Conservation (phyloP, 495 filamentous ascomycete species). For the Lichenothelia convexa region DNA sequence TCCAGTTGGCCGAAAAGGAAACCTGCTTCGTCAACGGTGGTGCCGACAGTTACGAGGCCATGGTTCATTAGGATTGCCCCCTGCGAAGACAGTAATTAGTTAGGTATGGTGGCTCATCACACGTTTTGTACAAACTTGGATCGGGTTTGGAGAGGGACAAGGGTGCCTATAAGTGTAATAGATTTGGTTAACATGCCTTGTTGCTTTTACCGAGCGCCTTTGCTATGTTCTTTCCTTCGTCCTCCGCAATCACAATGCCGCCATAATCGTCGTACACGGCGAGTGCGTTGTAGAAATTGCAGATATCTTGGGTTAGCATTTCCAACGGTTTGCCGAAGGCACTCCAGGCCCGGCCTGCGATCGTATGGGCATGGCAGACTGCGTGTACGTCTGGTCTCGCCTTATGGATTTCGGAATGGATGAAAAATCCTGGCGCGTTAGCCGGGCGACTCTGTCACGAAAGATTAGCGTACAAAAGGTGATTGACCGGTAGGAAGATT, state of each 20-base stretch:
- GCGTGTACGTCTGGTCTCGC: slow-evolving; percentile 22
- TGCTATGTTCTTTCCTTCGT: slow-evolving; percentile 22
- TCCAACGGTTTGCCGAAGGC: slow-evolving; percentile 21
- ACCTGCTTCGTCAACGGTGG: slow-evolving; percentile 24
- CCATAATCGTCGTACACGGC: slow-evolving; percentile 23
- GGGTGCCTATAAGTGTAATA: too few species aligned
- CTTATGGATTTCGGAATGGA: slow-evolving; percentile 22
- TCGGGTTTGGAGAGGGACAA: too few species aligned
- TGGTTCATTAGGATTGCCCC: slow-evolving; percentile 24
- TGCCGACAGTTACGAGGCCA: slow-evolving; percentile 22
- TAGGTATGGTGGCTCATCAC: too few species aligned
- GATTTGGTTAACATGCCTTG: too few species aligned
- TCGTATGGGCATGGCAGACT: slow-evolving; percentile 21
- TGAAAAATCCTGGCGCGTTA: slow-evolving; percentile 24
- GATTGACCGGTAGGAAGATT: too few species aligned
- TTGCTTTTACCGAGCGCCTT: slow-evolving; percentile 20
- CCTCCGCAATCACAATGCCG: slow-evolving; percentile 20
- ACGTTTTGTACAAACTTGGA: too few species aligned
- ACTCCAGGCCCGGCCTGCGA: slow-evolving; percentile 21
- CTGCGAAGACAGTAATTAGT: too few species aligned
- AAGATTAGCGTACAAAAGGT: too few species aligned
- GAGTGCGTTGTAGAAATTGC: slow-evolving; percentile 23
- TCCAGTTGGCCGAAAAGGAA: slow-evolving; percentile 25
- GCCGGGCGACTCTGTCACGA: too few species aligned
- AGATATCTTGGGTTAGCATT: slow-evolving; percentile 26